Conservation (phyloP, 768 basidiomycete genomes). For the Chalciporus chontae region DNA sequence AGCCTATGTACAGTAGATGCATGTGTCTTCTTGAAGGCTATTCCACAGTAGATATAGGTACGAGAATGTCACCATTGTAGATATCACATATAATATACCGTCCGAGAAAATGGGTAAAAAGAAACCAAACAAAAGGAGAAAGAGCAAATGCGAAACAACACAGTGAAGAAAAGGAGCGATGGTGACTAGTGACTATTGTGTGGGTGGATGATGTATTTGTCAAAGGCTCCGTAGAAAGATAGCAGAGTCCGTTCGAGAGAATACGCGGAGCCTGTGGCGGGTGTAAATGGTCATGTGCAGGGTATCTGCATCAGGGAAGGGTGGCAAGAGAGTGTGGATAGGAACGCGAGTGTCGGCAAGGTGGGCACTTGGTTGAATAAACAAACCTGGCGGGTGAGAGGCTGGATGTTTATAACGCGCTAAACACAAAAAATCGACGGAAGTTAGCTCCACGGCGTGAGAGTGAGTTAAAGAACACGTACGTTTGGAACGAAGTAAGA, state of each 20-base stretch:
- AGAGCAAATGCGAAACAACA: neutral
- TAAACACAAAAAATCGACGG: too few relatives aligned
- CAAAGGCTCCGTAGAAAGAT: neutral
- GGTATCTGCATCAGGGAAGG: neutral
- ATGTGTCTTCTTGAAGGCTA: too few relatives aligned
- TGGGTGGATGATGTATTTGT: neutral
- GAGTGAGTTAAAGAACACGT: neutral
- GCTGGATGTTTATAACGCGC: neutral
- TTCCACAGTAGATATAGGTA: neutral
- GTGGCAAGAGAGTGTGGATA: neutral
- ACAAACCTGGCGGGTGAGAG: neutral
- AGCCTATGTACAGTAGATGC: neutral
- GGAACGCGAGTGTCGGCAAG: neutral
- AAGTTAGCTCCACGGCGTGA: neutral
- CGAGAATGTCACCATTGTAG: neutral
- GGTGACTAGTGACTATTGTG: neutral
- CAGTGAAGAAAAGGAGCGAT: neutral
- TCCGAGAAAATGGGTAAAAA: neutral
- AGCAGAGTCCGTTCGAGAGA: neutral
- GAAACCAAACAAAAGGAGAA: too few relatives aligned
- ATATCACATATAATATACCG: neutral
- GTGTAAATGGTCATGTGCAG: neutral
- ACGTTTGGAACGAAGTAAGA: conserved; percentile 6
- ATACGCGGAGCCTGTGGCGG: neutral
- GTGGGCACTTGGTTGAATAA: neutral